Conservation (phyloP, 2,329 filamentous ascomycete species). For the Diaporthe velutina region DNA sequence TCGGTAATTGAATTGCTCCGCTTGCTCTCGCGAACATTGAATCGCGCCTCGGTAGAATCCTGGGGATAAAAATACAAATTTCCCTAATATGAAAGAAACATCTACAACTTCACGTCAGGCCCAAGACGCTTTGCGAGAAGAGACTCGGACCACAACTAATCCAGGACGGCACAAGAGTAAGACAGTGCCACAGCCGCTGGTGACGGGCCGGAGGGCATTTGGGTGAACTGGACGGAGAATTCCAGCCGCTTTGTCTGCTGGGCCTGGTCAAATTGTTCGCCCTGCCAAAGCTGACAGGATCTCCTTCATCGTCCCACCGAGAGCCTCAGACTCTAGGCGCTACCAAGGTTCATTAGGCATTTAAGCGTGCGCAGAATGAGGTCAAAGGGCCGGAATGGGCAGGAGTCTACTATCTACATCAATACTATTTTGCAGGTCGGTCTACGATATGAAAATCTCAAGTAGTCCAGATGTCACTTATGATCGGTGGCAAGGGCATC, state of each 20-base stretch:
- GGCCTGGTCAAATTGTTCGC: background rate
- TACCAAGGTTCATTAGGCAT: background rate
- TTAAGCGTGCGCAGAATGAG: background rate
- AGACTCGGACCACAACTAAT: background rate
- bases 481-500: background rate
- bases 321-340: background rate
- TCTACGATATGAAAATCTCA: background rate
- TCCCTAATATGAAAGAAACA: too few relatives aligned
- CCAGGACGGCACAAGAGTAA: background rate
- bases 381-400: background rate
- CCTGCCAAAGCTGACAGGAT: background rate
- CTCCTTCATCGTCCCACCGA: too few relatives aligned
- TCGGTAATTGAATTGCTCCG: too few relatives aligned
- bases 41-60: too few relatives aligned
- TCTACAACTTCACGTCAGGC: background rate
- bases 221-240: background rate
- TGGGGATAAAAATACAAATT: too few relatives aligned
- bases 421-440: background rate
- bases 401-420: background rate
- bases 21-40: too few relatives aligned
- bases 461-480: too few relatives aligned
- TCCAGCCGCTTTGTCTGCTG: background rate
- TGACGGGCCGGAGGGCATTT: background rate
- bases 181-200: background rate
- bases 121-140: background rate